Evolutionary conservation across 805 yeast species (phyloP).

Genomic region (Candida krabiensis): DNA sequence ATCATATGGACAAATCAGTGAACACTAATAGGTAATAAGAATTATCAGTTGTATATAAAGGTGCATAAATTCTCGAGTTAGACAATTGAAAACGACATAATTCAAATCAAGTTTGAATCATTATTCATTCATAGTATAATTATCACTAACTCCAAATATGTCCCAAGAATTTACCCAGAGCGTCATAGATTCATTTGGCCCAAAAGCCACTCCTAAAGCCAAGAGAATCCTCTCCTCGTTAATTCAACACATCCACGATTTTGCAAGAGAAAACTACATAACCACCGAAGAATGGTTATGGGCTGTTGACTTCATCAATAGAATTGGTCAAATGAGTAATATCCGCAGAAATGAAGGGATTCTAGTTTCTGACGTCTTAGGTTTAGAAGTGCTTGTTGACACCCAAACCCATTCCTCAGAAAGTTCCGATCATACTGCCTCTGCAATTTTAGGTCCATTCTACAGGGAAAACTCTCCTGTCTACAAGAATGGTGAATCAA

Average conservation of each 20-base stretch:
- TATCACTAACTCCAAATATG: too few species aligned
- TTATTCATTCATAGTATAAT: too few species aligned
- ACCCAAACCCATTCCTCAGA: slow-evolving; percentile 28
- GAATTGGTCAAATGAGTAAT: slow-evolving; percentile 35
- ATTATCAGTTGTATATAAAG: too few species aligned
- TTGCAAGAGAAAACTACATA: slow-evolving; percentile 34
- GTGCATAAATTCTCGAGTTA: too few species aligned
- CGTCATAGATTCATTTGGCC: slow-evolving; percentile 31
- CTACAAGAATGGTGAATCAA: slow-evolving; percentile 33
- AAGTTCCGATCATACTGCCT: slow-evolving; percentile 26
- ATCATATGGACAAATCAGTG: too few species aligned
- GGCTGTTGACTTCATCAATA: slow-evolving; percentile 33
- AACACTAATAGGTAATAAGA: too few species aligned
- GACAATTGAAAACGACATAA: too few species aligned
- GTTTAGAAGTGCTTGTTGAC: slow-evolving; percentile 36
- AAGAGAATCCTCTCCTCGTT: slow-evolving; percentile 26
- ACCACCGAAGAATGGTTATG: slow-evolving; percentile 37
- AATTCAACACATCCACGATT: slow-evolving; percentile 37
- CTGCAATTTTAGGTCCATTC: slow-evolving; percentile 38
- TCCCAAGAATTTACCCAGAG: slow-evolving; percentile 29
- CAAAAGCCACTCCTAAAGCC: slow-evolving; percentile 28
- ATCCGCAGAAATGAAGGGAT: slow-evolving; percentile 35
- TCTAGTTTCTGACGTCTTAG: slow-evolving; percentile 35
- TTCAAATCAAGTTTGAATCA: too few species aligned
- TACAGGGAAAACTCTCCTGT: slow-evolving; percentile 33